Evolutionary conservation across 306 rosid genomes (phyloP), one percentile per base, ranked within the genome.

Genomic region (Mucuna pruriens): DNA sequence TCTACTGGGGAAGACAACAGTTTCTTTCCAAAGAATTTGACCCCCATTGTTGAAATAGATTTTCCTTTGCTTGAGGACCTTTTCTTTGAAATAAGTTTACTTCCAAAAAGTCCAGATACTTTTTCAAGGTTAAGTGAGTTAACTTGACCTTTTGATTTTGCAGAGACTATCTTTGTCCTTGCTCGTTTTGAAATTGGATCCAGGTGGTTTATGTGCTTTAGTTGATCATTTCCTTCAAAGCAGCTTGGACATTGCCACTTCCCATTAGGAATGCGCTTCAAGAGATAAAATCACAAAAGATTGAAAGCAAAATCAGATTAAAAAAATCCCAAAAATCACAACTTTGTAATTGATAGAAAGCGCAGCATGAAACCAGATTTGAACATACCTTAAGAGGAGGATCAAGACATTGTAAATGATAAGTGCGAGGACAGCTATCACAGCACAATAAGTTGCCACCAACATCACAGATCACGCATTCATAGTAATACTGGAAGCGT

Each of bases 361-460:
- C 76, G 70, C 25, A 77, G 31, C 22, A 74, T 66, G 70, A 62
- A 36, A 69, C 76, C 57, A 57, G 86, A 68, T 29, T 44, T 75
- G 86, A 36, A 66, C 88, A 83, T 86, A 96, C 99, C 99, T 96
- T 96, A 77, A 96, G 98, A 84, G 99, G 99, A 22, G 99, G 99
- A 82, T 86, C 77, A 45, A 96, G 99, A 78, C 99, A 96, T 86
- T 96, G 94, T 65, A 92, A 87, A 84, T 96, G 99, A 85, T 96
- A 96, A 11, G 99, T 96, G 82, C 89, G 90, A 71, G 99, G 99
- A 86, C 99, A 96, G 85, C 92, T 87, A 87, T 96, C 99, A 78
- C 99, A 96, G 86, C 99, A 96, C 85, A 96, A 82, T 86, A 96
- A 90, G 96, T 93, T 91, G 64, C 99, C 99, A 62, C 99, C 97